phyloP scores from a whole-genome alignment of 2,329 filamentous ascomycete genomes.

The Dendryphion nanum region DNA sequence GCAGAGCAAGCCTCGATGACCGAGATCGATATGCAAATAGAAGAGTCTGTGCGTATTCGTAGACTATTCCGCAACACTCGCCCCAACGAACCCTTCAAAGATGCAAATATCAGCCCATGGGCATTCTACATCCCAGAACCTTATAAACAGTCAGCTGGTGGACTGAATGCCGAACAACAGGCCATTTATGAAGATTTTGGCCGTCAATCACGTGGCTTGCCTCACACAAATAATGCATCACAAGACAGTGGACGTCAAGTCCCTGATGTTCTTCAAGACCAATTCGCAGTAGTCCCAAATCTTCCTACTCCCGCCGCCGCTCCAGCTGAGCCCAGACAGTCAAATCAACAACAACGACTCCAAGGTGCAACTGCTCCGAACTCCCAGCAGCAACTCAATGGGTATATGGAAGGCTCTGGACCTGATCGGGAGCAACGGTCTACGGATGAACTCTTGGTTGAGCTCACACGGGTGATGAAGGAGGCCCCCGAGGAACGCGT shows the following conservation, averaged over 20 bases:
- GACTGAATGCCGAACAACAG: conserved; percentile 87
- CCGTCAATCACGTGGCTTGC: conserved; percentile 71
- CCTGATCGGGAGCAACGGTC: conserved; percentile 44
- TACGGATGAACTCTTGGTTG: conserved; percentile 54
- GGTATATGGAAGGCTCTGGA: conserved; percentile 52
- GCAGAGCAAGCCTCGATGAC: conserved; percentile 90
- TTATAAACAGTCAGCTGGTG: conserved; percentile 79
- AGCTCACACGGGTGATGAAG: conserved; percentile 56
- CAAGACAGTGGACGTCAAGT: conserved; percentile 61
- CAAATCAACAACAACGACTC: conserved; percentile 46
- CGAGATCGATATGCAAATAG: conserved; percentile 93
- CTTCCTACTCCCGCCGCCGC: conserved; percentile 62
- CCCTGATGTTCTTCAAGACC: conserved; percentile 62
- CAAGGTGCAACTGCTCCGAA: conserved; percentile 33
- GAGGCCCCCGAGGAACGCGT: conserved; percentile 59
- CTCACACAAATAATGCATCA: conserved; percentile 55
- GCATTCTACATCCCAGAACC: conserved; percentile 91
- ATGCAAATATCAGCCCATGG: conserved; percentile 81
- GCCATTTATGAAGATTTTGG: conserved; percentile 97
- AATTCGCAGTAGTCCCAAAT: conserved; percentile 59
- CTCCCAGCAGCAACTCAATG: conserved; percentile 55
- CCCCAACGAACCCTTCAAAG: conserved; percentile 81
- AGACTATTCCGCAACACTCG: conserved; percentile 72
- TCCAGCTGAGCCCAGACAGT: conserved; percentile 59
- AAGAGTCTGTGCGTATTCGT: conserved; percentile 73